Conservation (phyloP, 208 protist genomes). For the Acanthamoeba healyi region DNA sequence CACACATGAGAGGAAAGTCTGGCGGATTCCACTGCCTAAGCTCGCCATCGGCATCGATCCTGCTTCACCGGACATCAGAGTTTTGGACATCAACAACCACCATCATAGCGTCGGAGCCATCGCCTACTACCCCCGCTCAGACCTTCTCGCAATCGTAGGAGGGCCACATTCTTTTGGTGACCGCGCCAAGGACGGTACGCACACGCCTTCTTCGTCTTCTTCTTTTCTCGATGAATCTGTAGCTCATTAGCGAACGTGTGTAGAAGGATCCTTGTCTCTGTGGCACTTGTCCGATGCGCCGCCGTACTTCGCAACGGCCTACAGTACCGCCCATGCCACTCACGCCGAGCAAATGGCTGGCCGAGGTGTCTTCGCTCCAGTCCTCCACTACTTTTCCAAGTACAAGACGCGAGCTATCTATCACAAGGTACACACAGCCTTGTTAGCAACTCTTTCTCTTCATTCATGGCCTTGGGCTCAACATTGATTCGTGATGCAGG, state of each 20-base stretch:
- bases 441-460: background rate
- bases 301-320: background rate
- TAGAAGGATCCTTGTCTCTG: slow-evolving; percentile 42
- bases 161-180: background rate
- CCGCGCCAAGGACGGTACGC: background rate
- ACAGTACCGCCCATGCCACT: background rate
- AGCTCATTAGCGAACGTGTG: background rate
- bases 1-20: slow-evolving; percentile 31
- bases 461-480: too few relatives aligned
- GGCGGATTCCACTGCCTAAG: background rate
- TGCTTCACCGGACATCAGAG: background rate
- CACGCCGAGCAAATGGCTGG: background rate
- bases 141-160: background rate
- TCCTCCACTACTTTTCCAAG: background rate
- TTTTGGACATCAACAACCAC: background rate
- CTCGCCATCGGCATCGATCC: slow-evolving; percentile 5
- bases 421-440: background rate
- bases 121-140: background rate
- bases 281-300: background rate
- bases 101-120: background rate
- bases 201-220: background rate
- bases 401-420: background rate
- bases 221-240: background rate
- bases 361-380: background rate
- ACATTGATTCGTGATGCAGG: background rate